Evolutionary conservation across 2,329 filamentous ascomycete genomes (phyloP).

Genomic region (Colletotrichum scovillei): DNA sequence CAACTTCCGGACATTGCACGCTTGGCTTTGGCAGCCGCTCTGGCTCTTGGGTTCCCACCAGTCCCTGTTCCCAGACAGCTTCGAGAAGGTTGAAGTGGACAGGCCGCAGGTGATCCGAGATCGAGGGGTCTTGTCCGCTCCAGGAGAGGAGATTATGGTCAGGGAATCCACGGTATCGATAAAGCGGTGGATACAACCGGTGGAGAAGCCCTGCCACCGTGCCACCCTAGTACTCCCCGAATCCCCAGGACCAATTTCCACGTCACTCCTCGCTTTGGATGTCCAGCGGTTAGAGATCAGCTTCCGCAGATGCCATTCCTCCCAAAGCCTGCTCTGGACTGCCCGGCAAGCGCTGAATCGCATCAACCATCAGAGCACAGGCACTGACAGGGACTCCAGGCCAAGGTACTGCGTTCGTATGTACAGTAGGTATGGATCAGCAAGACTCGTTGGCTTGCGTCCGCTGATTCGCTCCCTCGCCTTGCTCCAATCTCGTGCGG

Average conservation of each 20-base stretch:
- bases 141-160: not conserved
- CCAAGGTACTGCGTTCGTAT: not conserved
- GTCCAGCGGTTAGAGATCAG: not conserved
- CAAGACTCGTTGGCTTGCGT: not conserved
- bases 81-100: slow-evolving; percentile 31
- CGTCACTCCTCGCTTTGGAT: slow-evolving; percentile 16
- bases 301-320: not conserved
- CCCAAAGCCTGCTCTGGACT: not conserved
- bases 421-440: not conserved
- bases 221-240: not conserved
- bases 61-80: slow-evolving; percentile 23
- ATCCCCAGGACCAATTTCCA: slow-evolving; percentile 16
- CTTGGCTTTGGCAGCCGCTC: not conserved
- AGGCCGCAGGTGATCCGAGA: slow-evolving; percentile 14
- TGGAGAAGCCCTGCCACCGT: not conserved
- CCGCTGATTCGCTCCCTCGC: not conserved
- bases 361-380: slow-evolving; percentile 5
- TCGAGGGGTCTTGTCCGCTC: slow-evolving; percentile 6
- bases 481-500: not conserved
- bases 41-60: not conserved
- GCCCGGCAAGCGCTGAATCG: not conserved
- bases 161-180: slow-evolving; percentile 16
- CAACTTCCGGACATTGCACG: not conserved
- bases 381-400: not conserved
- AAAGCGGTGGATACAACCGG: slow-evolving; percentile 2